A percentile compares a stretch with the other conserved stretches of the same genome.
Evolutionary conservation across 2,329 filamentous ascomycete genomes (phyloP).

Genomic region (Pleomassaria siparia): DNA sequence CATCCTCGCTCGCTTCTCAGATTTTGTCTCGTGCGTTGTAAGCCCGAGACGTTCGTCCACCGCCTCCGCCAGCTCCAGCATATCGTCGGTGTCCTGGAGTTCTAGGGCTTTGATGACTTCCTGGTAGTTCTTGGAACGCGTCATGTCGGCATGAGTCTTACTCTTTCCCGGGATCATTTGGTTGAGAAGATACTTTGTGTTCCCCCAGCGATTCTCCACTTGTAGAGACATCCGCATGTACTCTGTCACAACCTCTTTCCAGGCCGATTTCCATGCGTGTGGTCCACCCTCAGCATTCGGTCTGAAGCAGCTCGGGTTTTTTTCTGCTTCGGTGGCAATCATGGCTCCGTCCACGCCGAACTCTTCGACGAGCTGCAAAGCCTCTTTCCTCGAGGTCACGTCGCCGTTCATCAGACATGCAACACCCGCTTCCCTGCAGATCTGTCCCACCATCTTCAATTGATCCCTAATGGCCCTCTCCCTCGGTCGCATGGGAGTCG

Average conservation of each 20-base stretch:
- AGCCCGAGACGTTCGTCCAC: conserved; percentile 67
- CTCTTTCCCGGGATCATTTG: conserved; percentile 85
- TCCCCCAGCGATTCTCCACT: conserved; percentile 83
- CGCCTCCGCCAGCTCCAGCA: conserved; percentile 64
- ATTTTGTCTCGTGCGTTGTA: conserved; percentile 53
- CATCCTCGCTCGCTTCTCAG: conserved; percentile 48
- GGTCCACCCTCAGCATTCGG: conserved; percentile 66
- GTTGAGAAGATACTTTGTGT: conserved; percentile 87
- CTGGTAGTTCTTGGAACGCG: conserved; percentile 68
- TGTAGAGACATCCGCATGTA: conserved; percentile 75
- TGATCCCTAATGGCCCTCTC: conserved; percentile 86
- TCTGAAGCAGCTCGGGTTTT: conserved; percentile 87
- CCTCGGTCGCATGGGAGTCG: conserved; percentile 89
- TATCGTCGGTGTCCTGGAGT: conserved; percentile 63
- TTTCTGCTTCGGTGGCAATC: conserved; percentile 92
- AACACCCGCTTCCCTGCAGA: conserved; percentile 83
- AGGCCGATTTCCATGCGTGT: conserved; percentile 57
- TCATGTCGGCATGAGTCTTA: conserved; percentile 62
- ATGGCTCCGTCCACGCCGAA: conserved; percentile 92
- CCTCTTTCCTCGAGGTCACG: conserved; percentile 74
- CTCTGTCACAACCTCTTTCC: conserved; percentile 74
- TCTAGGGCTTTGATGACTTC: conserved; percentile 68
- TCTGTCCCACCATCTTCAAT: conserved; percentile 75
- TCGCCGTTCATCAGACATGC: conserved; percentile 97
- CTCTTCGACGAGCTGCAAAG: conserved; percentile 68